Conservation (phyloP, 495 filamentous ascomycete species). For the Tetracladium setigerum region DNA sequence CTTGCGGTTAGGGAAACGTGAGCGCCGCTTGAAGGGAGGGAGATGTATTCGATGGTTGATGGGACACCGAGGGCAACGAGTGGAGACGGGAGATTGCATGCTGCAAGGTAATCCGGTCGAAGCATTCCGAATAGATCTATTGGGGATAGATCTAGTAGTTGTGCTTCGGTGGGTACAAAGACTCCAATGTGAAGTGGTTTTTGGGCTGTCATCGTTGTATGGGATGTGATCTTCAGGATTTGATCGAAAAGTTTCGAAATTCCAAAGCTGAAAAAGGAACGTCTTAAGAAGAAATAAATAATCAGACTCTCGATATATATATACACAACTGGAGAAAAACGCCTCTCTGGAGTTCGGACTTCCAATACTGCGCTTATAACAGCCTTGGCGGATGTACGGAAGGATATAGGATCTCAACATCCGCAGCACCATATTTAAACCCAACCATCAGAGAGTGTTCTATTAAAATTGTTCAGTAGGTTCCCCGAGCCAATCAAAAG, state of each 20-base stretch:
- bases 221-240: not conserved
- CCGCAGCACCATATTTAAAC: no score
- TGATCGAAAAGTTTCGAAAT: not conserved
- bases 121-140: slow-evolving; percentile 20
- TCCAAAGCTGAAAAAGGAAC: not conserved
- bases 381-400: no score
- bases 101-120: slow-evolving; percentile 9
- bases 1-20: slow-evolving; percentile 14
- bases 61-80: slow-evolving; percentile 6
- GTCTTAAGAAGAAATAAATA: not conserved
- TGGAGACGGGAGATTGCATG: slow-evolving; percentile 12
- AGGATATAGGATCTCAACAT: no score
- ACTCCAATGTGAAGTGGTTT: slow-evolving; percentile 15
- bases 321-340: not conserved
- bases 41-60: slow-evolving; percentile 18
- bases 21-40: slow-evolving; percentile 4
- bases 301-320: not conserved
- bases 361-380: no score
- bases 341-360: no score
- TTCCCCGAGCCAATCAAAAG: no score
- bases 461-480: no score
- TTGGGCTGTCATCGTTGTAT: not conserved
- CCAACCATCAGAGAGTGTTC: no score
- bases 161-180: slow-evolving; percentile 8
- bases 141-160: slow-evolving; percentile 17